Evolutionary conservation across 306 rosid species (phyloP), one percentile per base, ranked within the genome.

Genomic region (Cotoneaster glaucophyllus): DNA sequence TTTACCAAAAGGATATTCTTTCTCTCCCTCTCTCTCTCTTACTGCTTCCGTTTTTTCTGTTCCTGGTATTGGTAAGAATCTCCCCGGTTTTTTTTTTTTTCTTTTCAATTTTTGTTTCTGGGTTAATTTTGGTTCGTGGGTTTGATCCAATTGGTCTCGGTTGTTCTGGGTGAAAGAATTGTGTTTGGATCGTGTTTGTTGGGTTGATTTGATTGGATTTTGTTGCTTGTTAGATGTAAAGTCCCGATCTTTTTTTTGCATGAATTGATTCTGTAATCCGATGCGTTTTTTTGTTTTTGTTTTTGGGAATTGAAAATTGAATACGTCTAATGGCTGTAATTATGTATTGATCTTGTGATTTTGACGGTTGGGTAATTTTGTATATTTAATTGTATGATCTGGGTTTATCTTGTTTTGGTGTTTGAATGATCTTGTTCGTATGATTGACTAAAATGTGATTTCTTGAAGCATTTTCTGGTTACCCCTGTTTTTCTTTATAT

Each of bases 41-140:
- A n/a, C 65, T 37, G 31, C 54, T 19, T 37, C 17, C 62, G 14
- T 70, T 56, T 75, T 22, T 15, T 75, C 81, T 75, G 26, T 15
- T 75, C 81, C 87, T 84, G 74, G 74, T 81, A 29, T 75, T 28
- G 90, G 89, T 84, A 85, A 80, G 77, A 48, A 86, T 73, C 65
- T 4, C 18, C 17, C 53, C 1, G 31, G n/a, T 52, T 18, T 24
- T 54, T 65, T 8, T 52, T 64, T 25, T 19, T 57, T 21, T 4
- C 8, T 24, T 34, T 24, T 22, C 45, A 21, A 9, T 54, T 21
- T 56, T 45, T 48, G 32, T 53, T 75, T 24, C 54, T 74, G 15
- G 53, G 17, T 64, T 73, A 11, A n/a, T 32, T 75, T 69, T 67
- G 69, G 64, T 70, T 50, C 11, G 17, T 44, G 64, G 45, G 64